A percentile compares a stretch with the other conserved stretches of the same genome.
Conservation (phyloP, 2,329 filamentous ascomycete genomes). For the Amauroascus niger region DNA sequence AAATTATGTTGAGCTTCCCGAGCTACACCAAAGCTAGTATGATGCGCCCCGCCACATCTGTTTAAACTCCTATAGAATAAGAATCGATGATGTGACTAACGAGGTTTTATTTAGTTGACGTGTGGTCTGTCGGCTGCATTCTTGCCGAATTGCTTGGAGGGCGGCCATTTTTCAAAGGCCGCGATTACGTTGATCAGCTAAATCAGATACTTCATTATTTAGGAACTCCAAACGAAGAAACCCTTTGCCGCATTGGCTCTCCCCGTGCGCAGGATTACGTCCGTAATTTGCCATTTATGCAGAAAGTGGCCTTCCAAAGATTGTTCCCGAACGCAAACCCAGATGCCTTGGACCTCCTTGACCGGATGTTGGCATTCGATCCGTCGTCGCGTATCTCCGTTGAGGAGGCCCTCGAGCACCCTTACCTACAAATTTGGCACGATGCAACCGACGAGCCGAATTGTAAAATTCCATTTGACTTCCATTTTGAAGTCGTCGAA, state of each 20-base stretch:
- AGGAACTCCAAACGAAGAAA: constrained; percentile 92
- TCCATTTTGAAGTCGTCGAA: constrained; percentile 95
- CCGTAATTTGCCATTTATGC: constrained; percentile 88
- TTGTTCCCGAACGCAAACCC: constrained; percentile 94
- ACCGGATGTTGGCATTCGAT: constrained; percentile 96
- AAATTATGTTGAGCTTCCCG: constrained; percentile 99
- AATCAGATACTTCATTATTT: constrained; percentile 99
- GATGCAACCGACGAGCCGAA: constrained; percentile 91
- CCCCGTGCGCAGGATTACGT: constrained; percentile 97
- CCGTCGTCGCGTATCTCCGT: constrained; percentile 87
- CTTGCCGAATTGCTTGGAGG: constrained; percentile 91
- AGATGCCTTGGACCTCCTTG: constrained; percentile 86
- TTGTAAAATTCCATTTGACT: constrained; percentile 92
- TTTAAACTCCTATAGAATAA: no score
- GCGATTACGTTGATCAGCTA: constrained; percentile 97
- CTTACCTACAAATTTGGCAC: constrained; percentile 96
- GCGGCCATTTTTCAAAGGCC: constrained; percentile 96
- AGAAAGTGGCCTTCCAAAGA: constrained; percentile 77
- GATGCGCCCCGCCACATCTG: constrained; percentile 42
- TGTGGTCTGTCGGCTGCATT: constrained; percentile 98
- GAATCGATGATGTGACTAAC: no score
- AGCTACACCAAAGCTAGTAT: constrained; percentile 99
- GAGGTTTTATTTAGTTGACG: constrained; percentile 63
- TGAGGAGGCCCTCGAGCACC: constrained; percentile 90
- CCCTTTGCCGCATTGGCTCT: constrained; percentile 83